These are phyloP conservation scores for Rhodosporidiobolus sp. DNA, from an alignment of 768 basidiomycete genomes.

Conservation along the genomic window DNA sequence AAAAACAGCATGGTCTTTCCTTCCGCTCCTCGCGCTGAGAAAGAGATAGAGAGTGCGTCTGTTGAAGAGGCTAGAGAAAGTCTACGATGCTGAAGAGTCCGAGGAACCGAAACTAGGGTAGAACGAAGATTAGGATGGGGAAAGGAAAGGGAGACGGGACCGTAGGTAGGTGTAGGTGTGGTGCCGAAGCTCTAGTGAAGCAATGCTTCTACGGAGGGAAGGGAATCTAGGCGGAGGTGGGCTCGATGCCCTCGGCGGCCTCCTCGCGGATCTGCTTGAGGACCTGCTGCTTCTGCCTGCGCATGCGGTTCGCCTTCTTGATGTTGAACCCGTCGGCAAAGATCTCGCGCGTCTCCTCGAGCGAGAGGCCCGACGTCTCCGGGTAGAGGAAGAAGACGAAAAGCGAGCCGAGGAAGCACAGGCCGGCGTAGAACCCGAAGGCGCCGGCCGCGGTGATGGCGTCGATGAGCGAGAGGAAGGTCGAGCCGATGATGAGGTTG, in stretches of 20 bases:
- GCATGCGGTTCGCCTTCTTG: constrained; percentile 32
- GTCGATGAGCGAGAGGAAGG: constrained; percentile 75
- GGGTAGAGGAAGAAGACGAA: constrained; percentile 72
- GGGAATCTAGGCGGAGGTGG: neutral
- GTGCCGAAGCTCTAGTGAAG: neutral
- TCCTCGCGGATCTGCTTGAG: constrained; percentile 11
- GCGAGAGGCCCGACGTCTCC: constrained; percentile 65
- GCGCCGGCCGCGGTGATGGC: constrained; percentile 43
- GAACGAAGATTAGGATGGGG: neutral
- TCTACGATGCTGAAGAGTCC: neutral
- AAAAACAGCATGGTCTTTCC: neutral
- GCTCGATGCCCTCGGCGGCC: neutral
- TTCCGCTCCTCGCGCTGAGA: neutral
- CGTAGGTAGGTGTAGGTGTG: neutral
- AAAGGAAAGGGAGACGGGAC: neutral
- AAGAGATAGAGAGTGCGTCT: neutral
- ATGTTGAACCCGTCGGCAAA: constrained; percentile 42
- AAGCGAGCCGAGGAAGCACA: constrained; percentile 52
- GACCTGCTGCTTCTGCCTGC: constrained; percentile 30
- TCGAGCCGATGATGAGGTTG: constrained; percentile 72
- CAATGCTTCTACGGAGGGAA: neutral
- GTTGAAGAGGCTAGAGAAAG: neutral
- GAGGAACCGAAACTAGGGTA: neutral
- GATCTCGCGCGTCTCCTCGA: constrained; percentile 47
- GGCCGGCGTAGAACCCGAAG: constrained; percentile 43